Conservation (phyloP, 345 rosid species). For the Melaleuca quinquenervia region DNA sequence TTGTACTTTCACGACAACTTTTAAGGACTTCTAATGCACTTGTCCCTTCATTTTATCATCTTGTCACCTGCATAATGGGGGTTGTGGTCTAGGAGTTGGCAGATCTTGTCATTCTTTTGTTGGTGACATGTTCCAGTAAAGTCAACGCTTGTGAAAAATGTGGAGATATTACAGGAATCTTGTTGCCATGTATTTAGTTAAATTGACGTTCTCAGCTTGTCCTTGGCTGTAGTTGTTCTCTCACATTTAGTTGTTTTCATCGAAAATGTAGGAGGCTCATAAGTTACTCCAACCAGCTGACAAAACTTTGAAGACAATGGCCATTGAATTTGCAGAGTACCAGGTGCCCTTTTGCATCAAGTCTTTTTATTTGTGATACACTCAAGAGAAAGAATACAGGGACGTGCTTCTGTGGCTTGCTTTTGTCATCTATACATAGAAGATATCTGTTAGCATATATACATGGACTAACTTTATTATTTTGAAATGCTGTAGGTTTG, state of each 20-base stretch:
- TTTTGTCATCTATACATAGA: not conserved
- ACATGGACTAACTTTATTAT: not conserved
- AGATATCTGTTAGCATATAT: not conserved
- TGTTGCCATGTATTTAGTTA: not conserved
- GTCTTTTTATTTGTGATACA: not conserved
- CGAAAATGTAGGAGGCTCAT: conserved; percentile 68
- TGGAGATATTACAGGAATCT: not conserved
- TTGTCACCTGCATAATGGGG: not conserved
- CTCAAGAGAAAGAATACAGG: not conserved
- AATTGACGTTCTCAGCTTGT: not conserved
- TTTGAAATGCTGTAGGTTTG: conserved; percentile 56
- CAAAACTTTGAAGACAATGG: conserved; percentile 85
- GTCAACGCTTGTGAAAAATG: not conserved
- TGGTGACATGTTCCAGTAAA: not conserved
- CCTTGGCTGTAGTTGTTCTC: not conserved
- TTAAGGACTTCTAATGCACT: too few relatives aligned
- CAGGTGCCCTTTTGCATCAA: conserved; percentile 43
- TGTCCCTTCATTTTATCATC: not conserved
- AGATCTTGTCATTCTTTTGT: not conserved
- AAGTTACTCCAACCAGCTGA: conserved; percentile 94
- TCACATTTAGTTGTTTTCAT: not conserved
- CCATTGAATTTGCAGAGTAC: conserved; percentile 95
- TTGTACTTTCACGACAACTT: too few relatives aligned
- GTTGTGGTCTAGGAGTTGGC: not conserved
- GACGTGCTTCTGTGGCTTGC: not conserved